Evolutionary conservation across 805 yeast genomes (phyloP), one percentile per base, ranked within the genome.

Genomic region (Kuraishia ogatae): DNA sequence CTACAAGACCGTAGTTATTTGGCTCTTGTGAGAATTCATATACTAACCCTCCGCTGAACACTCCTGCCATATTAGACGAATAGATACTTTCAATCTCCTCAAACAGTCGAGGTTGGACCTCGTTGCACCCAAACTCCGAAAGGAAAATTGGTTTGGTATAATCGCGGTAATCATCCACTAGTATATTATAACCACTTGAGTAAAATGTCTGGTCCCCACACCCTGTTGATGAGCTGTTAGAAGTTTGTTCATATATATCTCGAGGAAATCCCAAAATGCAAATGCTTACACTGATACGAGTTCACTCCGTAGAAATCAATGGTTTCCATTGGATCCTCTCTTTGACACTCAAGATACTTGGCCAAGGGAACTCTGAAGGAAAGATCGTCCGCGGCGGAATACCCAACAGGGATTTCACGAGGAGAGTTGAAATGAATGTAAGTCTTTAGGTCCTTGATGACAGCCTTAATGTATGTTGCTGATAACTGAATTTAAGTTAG

Each of bases 311-410:
- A 87, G 62, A 87, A 87, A 65, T 93, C 98, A 19, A 86, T 46
- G 8, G 53, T 22, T 23, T 52, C 53, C 43, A 67, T 0, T 0
- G 78, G 70, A 17, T 71, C 69, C 2, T 75, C 76, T 21, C 81
- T 83, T 23, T 83, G 79, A 63, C 97, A 92, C 62, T 86, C 93
- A 55, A 93, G 76, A 66, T 88, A 93, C 56, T 82, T 78, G 0
- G 97, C 86, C 51, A 92, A 75, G 0, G 97, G 79, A 8, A 81
- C 79, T 62, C 98, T 76, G 69, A 81, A 92, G 53, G 76, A 70
- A 57, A 92, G 76, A 64, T 92, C 97, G 70, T 93, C 98, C 1
- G 97, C 98, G 0, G 98, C 97, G 0, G 97, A 90, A 67, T 93
- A 93, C 0, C 98, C 98, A 43, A 93, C 89, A 0, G 98, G 98